phyloP scores from a whole-genome alignment of 2,329 filamentous ascomycete genomes.

The Bipolaris sorokiniana region DNA sequence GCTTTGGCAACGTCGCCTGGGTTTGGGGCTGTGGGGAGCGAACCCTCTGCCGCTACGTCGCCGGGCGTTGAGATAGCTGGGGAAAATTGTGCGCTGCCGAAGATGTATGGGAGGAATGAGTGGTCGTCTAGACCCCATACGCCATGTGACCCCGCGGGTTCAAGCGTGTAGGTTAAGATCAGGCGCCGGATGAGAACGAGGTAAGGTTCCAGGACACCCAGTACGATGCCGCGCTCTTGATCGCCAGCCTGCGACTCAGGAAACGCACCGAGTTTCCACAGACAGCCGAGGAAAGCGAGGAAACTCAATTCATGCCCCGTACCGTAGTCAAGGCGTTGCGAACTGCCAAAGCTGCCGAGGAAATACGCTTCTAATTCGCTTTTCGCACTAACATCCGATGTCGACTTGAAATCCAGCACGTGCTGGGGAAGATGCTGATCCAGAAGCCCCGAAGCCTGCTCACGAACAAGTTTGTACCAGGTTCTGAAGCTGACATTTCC shows the following conservation, averaged over 20 bases:
- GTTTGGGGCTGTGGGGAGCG: constrained; percentile 69
- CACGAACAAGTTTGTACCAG: constrained; percentile 76
- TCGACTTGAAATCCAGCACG: constrained; percentile 49
- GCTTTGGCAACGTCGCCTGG: constrained; percentile 67
- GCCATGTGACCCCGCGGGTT: constrained; percentile 93
- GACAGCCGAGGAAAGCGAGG: constrained; percentile 82
- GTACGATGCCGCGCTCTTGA: constrained; percentile 78
- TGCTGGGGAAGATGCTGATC: constrained; percentile 60
- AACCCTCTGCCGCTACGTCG: constrained; percentile 77
- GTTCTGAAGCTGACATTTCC: constrained; percentile 89
- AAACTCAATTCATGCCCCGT: constrained; percentile 97
- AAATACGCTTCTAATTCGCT: constrained; percentile 81
- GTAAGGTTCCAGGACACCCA: constrained; percentile 85
- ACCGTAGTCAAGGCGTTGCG: constrained; percentile 90
- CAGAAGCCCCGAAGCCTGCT: constrained; percentile 63
- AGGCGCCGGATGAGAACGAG: constrained; percentile 79
- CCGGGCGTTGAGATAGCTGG: constrained; percentile 67
- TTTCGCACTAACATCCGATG: constrained; percentile 54
- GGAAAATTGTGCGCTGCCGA: constrained; percentile 88
- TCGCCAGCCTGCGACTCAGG: constrained; percentile 60
- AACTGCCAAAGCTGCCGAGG: constrained; percentile 83
- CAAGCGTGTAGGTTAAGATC: constrained; percentile 89
- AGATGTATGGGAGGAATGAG: constrained; percentile 90
- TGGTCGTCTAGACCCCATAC: constrained; percentile 99
- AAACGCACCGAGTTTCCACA: constrained; percentile 92